Base-by-base conservation (phyloP, 495 filamentous ascomycete species). In the Physcia stellaris region DNA sequence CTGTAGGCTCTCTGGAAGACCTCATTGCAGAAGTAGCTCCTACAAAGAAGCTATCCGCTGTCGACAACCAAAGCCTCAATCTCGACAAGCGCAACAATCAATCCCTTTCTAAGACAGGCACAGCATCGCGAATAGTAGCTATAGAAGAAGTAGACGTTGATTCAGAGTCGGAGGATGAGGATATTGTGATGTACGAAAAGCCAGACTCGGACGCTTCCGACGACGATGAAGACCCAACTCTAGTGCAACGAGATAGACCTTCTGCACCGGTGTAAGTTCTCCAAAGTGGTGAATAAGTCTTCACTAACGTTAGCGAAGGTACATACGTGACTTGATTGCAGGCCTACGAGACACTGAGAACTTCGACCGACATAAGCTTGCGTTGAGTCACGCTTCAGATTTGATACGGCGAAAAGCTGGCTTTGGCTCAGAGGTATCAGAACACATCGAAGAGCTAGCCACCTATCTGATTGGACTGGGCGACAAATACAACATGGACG, bases 161-260 rank as follows among this genome's bases (percentile, higher is more conserved):
- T 9, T 39, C 47, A 0, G 58, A 68, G 4, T 64, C 59, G 2
- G 77, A 85, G 40, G 75, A 85, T 37, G 78, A 84, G 7, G 83
- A 83, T 41, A 61, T 96, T 0, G 64, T 75, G 9, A 77, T 83
- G 3, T 96, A 95, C 52, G 76, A 71, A 21, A 94, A 94, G 51
- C 86, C 87, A 0, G 90, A 93, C 53, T 87, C 82, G n/a, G 92
- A 99, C 49, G 66, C 71, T 2, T 81, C 86, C 41, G 92, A 96
- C 56, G 82, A 80, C 1, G 86, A 93, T 39, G 88, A 94, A 19
- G 92, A 99, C 52, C 77, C 92, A 11, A 93, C 85, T 0, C 59
- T 92, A 24, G 66, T 96, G 28, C 74, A 78, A 36, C 72, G 87
- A 26, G 73, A 83, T 53, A 94, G 86, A 46, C 80, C 82, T 27